Percentiles rank a stretch among this genome's conserved stretches.
Conservation (phyloP, 2,329 filamentous ascomycete species). For the Trichothecium sympodiale region DNA sequence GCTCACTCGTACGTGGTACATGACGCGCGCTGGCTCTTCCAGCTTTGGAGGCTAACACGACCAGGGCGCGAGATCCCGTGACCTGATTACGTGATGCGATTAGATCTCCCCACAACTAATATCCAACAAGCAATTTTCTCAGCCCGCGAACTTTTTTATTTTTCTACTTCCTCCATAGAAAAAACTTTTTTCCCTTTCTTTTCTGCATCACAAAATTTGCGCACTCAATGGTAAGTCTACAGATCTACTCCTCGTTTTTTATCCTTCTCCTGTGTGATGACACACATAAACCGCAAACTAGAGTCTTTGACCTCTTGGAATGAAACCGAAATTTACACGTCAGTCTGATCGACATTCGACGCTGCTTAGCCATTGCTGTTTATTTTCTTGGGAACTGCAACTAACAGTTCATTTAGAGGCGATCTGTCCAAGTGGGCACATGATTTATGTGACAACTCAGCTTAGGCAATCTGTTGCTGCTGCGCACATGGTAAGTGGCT, state of each 20-base stretch:
- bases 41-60: too few relatives aligned
- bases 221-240: conserved; percentile 9
- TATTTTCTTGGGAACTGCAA: neutral
- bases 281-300: conserved; percentile 82
- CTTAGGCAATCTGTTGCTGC: neutral
- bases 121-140: conserved; percentile 10
- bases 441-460: neutral
- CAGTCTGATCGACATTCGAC: conserved; percentile 61
- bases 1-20: neutral
- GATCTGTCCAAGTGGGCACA: neutral
- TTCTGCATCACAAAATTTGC: conserved; percentile 10
- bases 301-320: conserved; percentile 87
- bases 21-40: conserved; percentile 7
- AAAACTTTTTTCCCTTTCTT: conserved; percentile 17
- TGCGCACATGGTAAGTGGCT: conserved; percentile 18
- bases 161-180: conserved; percentile 5
- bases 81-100: conserved; percentile 12
- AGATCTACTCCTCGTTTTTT: conserved; percentile 4
- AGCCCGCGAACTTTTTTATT: conserved; percentile 14
- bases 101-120: conserved; percentile 6
- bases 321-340: conserved; percentile 83
- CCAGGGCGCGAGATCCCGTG: conserved; percentile 19
- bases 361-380: neutral
- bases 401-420: neutral
- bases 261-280: conserved; percentile 51